Evolutionary conservation across 139 green algal genomes (phyloP).

Genomic region (Edaphochlamys debaryana): DNA sequence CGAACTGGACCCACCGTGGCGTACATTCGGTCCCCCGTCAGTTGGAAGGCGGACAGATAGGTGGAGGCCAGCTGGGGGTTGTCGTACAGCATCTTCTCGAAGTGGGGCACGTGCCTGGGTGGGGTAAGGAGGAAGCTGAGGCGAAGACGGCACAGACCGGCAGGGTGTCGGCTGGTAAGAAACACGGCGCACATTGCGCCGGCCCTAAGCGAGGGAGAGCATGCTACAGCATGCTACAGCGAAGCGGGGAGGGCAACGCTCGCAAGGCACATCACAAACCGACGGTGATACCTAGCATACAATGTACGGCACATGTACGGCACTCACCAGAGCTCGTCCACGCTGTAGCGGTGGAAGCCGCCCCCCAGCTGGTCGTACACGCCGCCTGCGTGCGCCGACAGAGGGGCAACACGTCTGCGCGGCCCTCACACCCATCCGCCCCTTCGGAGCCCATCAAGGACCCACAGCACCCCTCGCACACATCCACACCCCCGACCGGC

Average conservation of each 20-base stretch:
- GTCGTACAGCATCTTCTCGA: conserved; percentile 97
- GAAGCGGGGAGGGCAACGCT: too few species aligned
- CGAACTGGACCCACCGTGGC: conserved; percentile 8
- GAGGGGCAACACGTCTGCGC: too few species aligned
- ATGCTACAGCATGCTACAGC: too few species aligned
- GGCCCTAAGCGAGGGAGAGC: too few species aligned
- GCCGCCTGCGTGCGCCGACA: conserved; percentile 85
- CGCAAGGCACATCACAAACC: too few species aligned
- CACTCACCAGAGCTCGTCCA: conserved; percentile 39
- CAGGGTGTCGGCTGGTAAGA: background rate
- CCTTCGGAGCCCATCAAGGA: too few species aligned
- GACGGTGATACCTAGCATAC: too few species aligned
- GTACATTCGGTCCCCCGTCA: conserved; percentile 63
- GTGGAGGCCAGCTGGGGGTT: conserved; percentile 83
- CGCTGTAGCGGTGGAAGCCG: conserved; percentile 90
- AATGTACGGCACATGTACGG: background rate
- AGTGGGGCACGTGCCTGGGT: conserved; percentile 79
- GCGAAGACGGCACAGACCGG: background rate
- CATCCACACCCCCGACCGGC: too few species aligned
- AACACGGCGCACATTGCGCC: too few species aligned
- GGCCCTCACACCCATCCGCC: too few species aligned
- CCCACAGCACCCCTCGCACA: too few species aligned
- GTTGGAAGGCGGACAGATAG: conserved; percentile 79
- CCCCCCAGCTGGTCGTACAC: conserved; percentile 91
- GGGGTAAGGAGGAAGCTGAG: background rate